phyloP scores from a whole-genome alignment of 2,329 filamentous ascomycete genomes.

The Biscogniauxia sp. region DNA sequence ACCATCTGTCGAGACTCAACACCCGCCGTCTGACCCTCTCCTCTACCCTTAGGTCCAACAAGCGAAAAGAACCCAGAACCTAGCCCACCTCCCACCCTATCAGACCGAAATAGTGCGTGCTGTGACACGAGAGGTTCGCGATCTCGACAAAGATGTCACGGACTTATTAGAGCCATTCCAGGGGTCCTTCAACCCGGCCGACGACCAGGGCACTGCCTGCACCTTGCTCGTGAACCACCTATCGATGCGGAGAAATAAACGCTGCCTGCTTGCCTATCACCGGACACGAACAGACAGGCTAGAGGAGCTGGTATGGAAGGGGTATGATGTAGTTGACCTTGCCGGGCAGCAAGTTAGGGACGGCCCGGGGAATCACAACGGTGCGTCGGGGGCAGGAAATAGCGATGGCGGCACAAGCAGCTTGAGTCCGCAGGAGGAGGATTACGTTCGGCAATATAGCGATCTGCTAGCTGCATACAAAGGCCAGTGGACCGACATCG shows the following conservation, averaged over 20 bases:
- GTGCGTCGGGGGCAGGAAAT: slow-evolving; percentile 35
- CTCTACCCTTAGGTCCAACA: slow-evolving; percentile 70
- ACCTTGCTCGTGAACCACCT: slow-evolving; percentile 90
- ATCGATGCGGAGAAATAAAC: slow-evolving; percentile 93
- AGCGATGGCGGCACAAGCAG: slow-evolving; percentile 64
- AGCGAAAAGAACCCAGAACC: slow-evolving; percentile 88
- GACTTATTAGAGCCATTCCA: slow-evolving; percentile 79
- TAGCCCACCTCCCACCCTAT: slow-evolving; percentile 84
- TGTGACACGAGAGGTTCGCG: slow-evolving; percentile 86
- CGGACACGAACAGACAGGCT: slow-evolving; percentile 85
- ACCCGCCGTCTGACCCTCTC: slow-evolving; percentile 1
- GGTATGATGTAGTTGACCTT: slow-evolving; percentile 76
- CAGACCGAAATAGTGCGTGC: slow-evolving; percentile 87
- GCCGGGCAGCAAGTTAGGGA: slow-evolving; percentile 54
- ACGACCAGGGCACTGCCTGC: slow-evolving; percentile 81
- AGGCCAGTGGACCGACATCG: slow-evolving; percentile 96
- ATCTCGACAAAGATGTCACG: slow-evolving; percentile 82
- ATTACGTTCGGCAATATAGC: slow-evolving; percentile 88
- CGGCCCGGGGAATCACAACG: slow-evolving; percentile 32
- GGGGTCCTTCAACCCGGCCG: slow-evolving; percentile 79
- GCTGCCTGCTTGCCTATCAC: slow-evolving; percentile 92
- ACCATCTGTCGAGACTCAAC: neutral
- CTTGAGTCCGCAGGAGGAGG: slow-evolving; percentile 91
- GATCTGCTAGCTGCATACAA: slow-evolving; percentile 95
- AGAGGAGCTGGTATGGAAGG: slow-evolving; percentile 91